A percentile compares a stretch with the other conserved stretches of the same genome.
Evolutionary conservation across 2,329 filamentous ascomycete species (phyloP).

Genomic region (Raffaelea albimanens): DNA sequence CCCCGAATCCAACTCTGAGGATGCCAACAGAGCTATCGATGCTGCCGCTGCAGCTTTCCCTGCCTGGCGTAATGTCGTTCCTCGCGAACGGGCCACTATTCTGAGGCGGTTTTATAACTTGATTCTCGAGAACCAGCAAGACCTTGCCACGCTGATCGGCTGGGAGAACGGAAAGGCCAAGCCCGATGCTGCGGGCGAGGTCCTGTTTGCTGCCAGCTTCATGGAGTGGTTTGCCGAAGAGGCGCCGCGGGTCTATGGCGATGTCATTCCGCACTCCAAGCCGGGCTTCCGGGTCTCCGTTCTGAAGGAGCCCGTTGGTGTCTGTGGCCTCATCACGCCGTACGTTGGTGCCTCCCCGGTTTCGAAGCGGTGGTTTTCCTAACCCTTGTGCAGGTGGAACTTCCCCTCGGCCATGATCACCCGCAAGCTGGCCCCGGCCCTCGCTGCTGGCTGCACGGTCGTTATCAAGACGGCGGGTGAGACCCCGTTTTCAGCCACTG

Average conservation of each 20-base stretch:
- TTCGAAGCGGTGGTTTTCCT: no score
- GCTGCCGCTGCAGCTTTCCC: slow-evolving; percentile 26
- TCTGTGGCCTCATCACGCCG: no score
- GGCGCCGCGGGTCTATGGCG: slow-evolving; percentile 42
- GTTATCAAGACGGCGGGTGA: slow-evolving; percentile 64
- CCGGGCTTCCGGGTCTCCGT: slow-evolving; percentile 58
- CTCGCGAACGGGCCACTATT: slow-evolving; percentile 23
- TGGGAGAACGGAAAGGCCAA: slow-evolving; percentile 49
- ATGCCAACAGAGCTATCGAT: slow-evolving; percentile 26
- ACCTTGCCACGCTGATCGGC: slow-evolving; percentile 27
- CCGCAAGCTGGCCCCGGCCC: slow-evolving; percentile 56
- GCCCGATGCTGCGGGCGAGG: slow-evolving; percentile 40
- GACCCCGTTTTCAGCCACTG: slow-evolving; percentile 63
- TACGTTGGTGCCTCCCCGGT: no score
- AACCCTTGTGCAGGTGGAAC: no score
- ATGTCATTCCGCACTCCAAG: slow-evolving; percentile 45
- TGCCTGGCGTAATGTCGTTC: slow-evolving; percentile 25
- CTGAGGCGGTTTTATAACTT: slow-evolving; percentile 25
- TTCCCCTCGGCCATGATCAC: slow-evolving; percentile 59
- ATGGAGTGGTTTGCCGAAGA: slow-evolving; percentile 47
- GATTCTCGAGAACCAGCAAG: slow-evolving; percentile 23
- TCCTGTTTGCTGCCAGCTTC: slow-evolving; percentile 44
- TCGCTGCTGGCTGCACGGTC: slow-evolving; percentile 67
- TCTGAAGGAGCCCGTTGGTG: slow-evolving; percentile 65
- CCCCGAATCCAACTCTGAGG: slow-evolving; percentile 15